These are phyloP conservation scores for Apophysomyces elegans DNA, from an alignment of 371 early-diverging fungal genomes.

Conservation along the genomic window DNA sequence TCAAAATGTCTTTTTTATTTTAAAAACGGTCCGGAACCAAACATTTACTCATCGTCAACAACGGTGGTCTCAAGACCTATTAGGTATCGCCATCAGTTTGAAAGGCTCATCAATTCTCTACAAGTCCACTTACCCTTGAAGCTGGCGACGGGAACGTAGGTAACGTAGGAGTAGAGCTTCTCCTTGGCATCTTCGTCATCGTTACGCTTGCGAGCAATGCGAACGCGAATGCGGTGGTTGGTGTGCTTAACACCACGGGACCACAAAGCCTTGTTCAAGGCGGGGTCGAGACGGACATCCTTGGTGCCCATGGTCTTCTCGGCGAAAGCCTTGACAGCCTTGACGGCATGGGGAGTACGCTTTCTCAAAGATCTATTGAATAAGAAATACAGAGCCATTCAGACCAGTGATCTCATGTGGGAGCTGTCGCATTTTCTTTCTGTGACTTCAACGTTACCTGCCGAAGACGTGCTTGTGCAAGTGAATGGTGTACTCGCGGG, in stretches of 20 bases:
- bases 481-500: constrained; percentile 96
- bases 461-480: constrained; percentile 86
- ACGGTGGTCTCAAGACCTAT: constrained; percentile 32
- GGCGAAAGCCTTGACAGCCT: constrained; percentile 90
- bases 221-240: constrained; percentile 93
- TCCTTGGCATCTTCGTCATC: constrained; percentile 94
- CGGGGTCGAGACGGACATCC: constrained; percentile 83
- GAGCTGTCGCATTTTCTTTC: background rate
- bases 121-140: constrained; percentile 73
- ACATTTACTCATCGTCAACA: constrained; percentile 37
- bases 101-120: constrained; percentile 5
- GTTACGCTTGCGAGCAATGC: constrained; percentile 92
- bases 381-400: no score
- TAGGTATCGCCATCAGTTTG: background rate
- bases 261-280: constrained; percentile 89
- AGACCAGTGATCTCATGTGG: background rate
- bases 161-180: constrained; percentile 93
- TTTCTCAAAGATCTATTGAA: constrained; percentile 85
- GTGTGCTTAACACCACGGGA: constrained; percentile 89
- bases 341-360: constrained; percentile 94
- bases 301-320: constrained; percentile 88
- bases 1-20: constrained; percentile 2
- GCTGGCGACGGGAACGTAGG: constrained; percentile 82
- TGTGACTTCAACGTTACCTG: constrained; percentile 9
- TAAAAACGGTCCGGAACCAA: background rate